phyloP scores from a whole-genome alignment of 2,329 filamentous ascomycete species.

The Pyrenophora teres region DNA sequence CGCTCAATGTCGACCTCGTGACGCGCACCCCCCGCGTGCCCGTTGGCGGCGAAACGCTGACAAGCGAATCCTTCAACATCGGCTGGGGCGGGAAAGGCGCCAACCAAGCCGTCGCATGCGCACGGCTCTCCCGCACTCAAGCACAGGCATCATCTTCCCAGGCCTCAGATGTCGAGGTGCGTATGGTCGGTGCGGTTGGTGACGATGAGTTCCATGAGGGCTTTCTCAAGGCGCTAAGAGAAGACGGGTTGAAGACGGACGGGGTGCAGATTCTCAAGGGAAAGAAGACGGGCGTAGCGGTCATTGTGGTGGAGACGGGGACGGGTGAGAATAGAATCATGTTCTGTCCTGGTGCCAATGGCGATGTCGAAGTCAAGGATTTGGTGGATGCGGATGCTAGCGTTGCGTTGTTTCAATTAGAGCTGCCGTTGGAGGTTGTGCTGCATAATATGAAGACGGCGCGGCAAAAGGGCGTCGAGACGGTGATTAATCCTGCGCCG shows the following conservation, averaged over 20 bases:
- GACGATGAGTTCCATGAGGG: constrained; percentile 51
- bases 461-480: constrained; percentile 47
- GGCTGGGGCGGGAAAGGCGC: constrained; percentile 92
- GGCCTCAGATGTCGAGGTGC: constrained; percentile 48
- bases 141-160: constrained; percentile 29
- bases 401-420: constrained; percentile 55
- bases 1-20: constrained; percentile 92
- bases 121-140: constrained; percentile 70
- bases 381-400: constrained; percentile 48
- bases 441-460: constrained; percentile 46
- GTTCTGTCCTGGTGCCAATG: constrained; percentile 55
- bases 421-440: constrained; percentile 52
- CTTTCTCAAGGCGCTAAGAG: constrained; percentile 49
- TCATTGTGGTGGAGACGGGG: constrained; percentile 55
- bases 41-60: constrained; percentile 83
- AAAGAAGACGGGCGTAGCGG: constrained; percentile 55
- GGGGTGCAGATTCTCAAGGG: constrained; percentile 48
- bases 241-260: constrained; percentile 51
- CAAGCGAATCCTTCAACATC: constrained; percentile 74
- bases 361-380: constrained; percentile 44
- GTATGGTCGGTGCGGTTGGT: constrained; percentile 57
- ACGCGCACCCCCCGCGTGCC: constrained; percentile 86
- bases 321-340: constrained; percentile 57
- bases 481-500: constrained; percentile 82
- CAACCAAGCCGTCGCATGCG: constrained; percentile 91